phyloP scores from a whole-genome alignment of 306 rosid genomes.

The Luffa aegyptiaca region DNA sequence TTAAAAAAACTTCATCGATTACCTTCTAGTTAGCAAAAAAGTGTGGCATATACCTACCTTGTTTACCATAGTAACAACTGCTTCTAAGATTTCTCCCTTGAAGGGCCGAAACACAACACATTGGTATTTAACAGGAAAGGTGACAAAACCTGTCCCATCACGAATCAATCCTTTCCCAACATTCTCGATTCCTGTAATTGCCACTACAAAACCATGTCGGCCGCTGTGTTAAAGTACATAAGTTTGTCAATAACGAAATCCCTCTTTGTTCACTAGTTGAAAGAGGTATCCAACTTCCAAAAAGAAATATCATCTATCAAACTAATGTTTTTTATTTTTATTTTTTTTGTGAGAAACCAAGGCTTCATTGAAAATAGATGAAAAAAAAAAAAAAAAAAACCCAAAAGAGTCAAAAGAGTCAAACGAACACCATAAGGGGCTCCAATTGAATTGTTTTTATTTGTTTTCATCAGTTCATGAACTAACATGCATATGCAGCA shows the following conservation, averaged over 20 bases:
- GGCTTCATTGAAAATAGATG: not conserved
- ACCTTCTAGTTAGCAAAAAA: not conserved
- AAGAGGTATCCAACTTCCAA: not conserved
- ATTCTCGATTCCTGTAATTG: slow-evolving; percentile 81
- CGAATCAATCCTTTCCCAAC: slow-evolving; percentile 81
- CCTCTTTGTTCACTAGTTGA: not conserved
- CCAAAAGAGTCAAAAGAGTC: too few species aligned
- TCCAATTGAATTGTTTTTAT: not conserved
- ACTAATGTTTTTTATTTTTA: not conserved
- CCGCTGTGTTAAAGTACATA: slow-evolving; percentile 36
- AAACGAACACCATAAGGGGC: not conserved
- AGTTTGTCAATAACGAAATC: not conserved
- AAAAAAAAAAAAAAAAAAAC: too few species aligned
- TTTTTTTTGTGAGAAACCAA: not conserved
- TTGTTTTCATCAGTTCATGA: not conserved
- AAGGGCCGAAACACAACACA: slow-evolving; percentile 95
- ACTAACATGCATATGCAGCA: not conserved
- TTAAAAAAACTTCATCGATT: not conserved
- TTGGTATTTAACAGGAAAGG: slow-evolving; percentile 90
- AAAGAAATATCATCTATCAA: not conserved
- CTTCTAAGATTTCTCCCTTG: slow-evolving; percentile 90
- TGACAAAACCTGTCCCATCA: slow-evolving; percentile 86
- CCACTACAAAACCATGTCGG: slow-evolving; percentile 93
- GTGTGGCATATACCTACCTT: slow-evolving; percentile 34
- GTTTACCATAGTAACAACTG: slow-evolving; percentile 92